Evolutionary conservation across 2,329 filamentous ascomycete genomes (phyloP).

Genomic region (Xylaria sp.): DNA sequence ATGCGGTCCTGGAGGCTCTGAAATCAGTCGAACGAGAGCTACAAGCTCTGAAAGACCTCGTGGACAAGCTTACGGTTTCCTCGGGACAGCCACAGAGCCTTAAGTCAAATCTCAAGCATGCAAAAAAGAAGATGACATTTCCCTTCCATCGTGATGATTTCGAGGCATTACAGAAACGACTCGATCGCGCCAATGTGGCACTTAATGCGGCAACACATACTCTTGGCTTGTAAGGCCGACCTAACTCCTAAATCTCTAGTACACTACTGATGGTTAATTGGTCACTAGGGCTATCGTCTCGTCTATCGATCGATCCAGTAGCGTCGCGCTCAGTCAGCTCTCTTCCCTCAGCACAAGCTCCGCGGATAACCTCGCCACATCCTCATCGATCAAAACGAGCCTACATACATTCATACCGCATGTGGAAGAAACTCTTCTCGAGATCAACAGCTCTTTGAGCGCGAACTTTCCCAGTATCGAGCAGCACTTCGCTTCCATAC

Average conservation of each 20-base stretch:
- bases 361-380: neutral
- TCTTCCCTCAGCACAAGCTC: neutral
- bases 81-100: neutral
- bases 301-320: conserved; percentile 12
- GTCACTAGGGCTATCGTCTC: neutral
- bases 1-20: neutral
- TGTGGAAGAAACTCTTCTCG: neutral
- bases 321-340: conserved; percentile 10
- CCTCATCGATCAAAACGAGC: conserved; percentile 11
- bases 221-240: conserved; percentile 10
- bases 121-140: neutral
- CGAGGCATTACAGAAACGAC: conserved; percentile 13
- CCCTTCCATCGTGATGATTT: neutral
- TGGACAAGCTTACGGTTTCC: neutral
- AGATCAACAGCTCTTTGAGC: neutral
- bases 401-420: conserved; percentile 16
- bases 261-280: neutral
- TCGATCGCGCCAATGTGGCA: conserved; percentile 6
- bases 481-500: neutral
- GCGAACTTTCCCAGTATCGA: neutral
- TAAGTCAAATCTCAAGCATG: neutral
- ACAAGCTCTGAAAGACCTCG: neutral
- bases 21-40: conserved; percentile 1
- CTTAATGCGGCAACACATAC: conserved; percentile 3
- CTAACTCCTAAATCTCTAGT: neutral